A percentile compares a stretch with the other conserved stretches of the same genome.
These are phyloP conservation scores for Copromyces sp. DNA, from an alignment of 495 filamentous ascomycete species.

Conservation along the genomic window DNA sequence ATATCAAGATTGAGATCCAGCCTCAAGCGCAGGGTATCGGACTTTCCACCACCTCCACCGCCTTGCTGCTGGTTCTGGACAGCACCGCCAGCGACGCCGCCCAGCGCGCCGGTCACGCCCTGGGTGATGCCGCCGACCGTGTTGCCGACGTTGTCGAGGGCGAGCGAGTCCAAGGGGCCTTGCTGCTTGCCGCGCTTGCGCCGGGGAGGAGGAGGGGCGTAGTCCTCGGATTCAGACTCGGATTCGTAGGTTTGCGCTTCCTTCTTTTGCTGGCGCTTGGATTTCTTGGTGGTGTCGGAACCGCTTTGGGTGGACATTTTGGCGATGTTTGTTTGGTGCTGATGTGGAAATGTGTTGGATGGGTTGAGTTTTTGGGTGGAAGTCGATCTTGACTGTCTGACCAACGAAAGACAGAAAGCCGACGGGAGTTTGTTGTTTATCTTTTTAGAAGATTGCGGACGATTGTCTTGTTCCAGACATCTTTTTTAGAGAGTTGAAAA, in stretches of 20 bases:
- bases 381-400: neutral
- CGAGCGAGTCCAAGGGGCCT: slow-evolving; percentile 48
- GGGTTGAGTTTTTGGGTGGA: neutral
- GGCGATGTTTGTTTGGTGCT: neutral
- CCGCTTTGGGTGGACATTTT: slow-evolving; percentile 29
- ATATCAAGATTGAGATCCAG: slow-evolving; percentile 83
- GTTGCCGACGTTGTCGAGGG: slow-evolving; percentile 51
- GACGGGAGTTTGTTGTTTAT: neutral
- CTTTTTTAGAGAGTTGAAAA: slow-evolving; percentile 1
- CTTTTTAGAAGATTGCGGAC: neutral
- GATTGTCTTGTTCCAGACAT: neutral
- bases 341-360: neutral
- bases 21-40: slow-evolving; percentile 61
- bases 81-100: slow-evolving; percentile 45
- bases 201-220: slow-evolving; percentile 21
- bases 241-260: slow-evolving; percentile 27
- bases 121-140: slow-evolving; percentile 53
- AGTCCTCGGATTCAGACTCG: slow-evolving; percentile 31
- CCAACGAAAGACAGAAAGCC: neutral
- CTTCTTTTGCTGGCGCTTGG: slow-evolving; percentile 21
- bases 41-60: slow-evolving; percentile 42
- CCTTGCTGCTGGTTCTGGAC: slow-evolving; percentile 24
- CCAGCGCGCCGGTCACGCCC: slow-evolving; percentile 45
- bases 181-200: slow-evolving; percentile 31
- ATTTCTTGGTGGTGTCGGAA: slow-evolving; percentile 20